Evolutionary conservation across 2,329 filamentous ascomycete species (phyloP).

Genomic region (Epichloe baconii): DNA sequence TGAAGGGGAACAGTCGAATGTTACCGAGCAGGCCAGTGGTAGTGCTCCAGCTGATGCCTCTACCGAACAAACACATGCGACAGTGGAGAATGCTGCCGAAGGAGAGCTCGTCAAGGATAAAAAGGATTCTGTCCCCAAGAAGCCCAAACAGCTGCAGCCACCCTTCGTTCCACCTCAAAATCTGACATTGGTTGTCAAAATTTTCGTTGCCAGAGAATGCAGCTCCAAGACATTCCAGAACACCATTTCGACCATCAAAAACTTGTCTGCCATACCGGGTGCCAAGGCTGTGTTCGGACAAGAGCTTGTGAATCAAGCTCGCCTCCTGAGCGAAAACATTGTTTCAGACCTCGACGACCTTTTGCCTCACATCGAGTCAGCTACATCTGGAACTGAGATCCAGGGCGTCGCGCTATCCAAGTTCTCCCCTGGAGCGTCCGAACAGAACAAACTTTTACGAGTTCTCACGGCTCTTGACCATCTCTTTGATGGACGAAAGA

Average conservation of each 20-base stretch:
- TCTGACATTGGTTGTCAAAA: slow-evolving; percentile 86
- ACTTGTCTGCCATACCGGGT: slow-evolving; percentile 82
- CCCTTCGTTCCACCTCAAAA: slow-evolving; percentile 83
- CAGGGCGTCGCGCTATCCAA: slow-evolving; percentile 89
- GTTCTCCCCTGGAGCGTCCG: slow-evolving; percentile 90
- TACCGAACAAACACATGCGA: slow-evolving; percentile 15
- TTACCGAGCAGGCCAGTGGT: slow-evolving; percentile 13
- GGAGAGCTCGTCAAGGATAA: slow-evolving; percentile 24
- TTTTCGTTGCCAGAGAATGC: slow-evolving; percentile 90
- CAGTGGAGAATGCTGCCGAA: slow-evolving; percentile 14
- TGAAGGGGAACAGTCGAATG: slow-evolving; percentile 16
- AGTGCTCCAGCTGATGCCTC: slow-evolving; percentile 8
- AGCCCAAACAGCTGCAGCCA: slow-evolving; percentile 53
- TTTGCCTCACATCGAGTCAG: slow-evolving; percentile 72
- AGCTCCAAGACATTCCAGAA: slow-evolving; percentile 97
- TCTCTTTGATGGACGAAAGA: slow-evolving; percentile 74
- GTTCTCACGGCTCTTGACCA: slow-evolving; percentile 92
- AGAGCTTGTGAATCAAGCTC: slow-evolving; percentile 79
- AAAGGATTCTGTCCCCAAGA: slow-evolving; percentile 31
- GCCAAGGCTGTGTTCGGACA: slow-evolving; percentile 86
- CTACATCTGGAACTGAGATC: slow-evolving; percentile 82
- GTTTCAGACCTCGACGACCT: slow-evolving; percentile 74
- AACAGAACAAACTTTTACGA: slow-evolving; percentile 89
- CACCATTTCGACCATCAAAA: slow-evolving; percentile 96
- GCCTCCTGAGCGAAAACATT: slow-evolving; percentile 72